Conservation (phyloP, 768 basidiomycete genomes). For the Pulveroboletus sp. region DNA sequence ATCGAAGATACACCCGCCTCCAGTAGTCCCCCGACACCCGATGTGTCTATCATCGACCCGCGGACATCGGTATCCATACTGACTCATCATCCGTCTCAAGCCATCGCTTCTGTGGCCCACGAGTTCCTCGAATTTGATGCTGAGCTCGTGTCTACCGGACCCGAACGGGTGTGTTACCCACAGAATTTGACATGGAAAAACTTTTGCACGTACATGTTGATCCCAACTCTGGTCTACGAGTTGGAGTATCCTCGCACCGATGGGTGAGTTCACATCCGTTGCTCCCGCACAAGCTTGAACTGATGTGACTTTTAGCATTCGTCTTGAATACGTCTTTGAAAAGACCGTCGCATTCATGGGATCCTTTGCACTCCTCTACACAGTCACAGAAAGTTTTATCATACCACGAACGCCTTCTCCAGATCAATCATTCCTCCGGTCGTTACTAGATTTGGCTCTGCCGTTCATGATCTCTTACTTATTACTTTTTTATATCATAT, state of each 20-base stretch:
- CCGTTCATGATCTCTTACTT: conserved; percentile 95
- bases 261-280: conserved; percentile 42
- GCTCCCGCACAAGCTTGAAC: not conserved
- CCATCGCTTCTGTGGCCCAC: conserved; percentile 66
- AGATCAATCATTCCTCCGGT: conserved; percentile 70
- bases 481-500: conserved; percentile 82
- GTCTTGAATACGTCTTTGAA: conserved; percentile 53
- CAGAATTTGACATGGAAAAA: conserved; percentile 79
- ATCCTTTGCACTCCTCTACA: conserved; percentile 90
- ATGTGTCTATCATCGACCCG: conserved; percentile 6
- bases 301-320: conserved; percentile 26
- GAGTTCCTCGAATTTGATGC: conserved; percentile 74
- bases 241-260: conserved; percentile 94
- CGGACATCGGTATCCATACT: conserved; percentile 40
- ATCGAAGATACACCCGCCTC: conserved; percentile 2
- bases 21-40: conserved; percentile 3
- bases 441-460: conserved; percentile 80
- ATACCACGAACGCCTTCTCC: conserved; percentile 72
- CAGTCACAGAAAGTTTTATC: conserved; percentile 93
- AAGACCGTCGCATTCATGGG: conserved; percentile 87
- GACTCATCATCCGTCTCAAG: conserved; percentile 60
- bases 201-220: conserved; percentile 82
- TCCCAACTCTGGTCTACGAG: conserved; percentile 94
- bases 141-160: conserved; percentile 75
- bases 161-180: conserved; percentile 71